phyloP scores from a whole-genome alignment of 2,329 filamentous ascomycete species.

The Colletotrichum karsti region DNA sequence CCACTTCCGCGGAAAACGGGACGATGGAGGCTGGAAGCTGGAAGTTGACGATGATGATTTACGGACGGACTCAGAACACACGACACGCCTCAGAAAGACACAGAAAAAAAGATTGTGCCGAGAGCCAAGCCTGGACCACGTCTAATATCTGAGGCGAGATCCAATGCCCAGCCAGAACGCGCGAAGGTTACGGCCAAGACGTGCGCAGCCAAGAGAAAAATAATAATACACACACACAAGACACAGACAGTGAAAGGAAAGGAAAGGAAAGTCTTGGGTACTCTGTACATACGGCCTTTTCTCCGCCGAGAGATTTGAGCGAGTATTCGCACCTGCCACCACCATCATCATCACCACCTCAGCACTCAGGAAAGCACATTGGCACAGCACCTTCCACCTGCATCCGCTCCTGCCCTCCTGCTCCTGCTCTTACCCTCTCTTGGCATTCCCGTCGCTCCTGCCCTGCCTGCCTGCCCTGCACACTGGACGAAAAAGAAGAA shows the following conservation, averaged over 20 bases:
- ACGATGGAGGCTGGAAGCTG: neutral
- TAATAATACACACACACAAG: no score
- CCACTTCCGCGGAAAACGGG: neutral
- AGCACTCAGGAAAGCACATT: neutral
- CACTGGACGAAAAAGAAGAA: slow-evolving; percentile 6
- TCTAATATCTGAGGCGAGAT: neutral
- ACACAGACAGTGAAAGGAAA: neutral
- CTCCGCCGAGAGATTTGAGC: no score
- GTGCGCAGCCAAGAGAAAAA: slow-evolving; percentile 25
- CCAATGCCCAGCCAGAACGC: slow-evolving; percentile 11
- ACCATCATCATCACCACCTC: neutral
- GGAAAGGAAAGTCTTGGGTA: no score
- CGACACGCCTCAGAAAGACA: no score
- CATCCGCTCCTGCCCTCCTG: neutral
- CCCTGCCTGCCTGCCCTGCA: neutral
- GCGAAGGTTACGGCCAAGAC: slow-evolving; percentile 24
- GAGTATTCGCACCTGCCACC: neutral
- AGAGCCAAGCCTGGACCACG: slow-evolving; percentile 17
- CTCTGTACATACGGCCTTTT: no score
- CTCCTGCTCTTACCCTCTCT: neutral
- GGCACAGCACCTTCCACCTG: neutral
- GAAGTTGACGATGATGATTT: no score
- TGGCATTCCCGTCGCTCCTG: neutral
- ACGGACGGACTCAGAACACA: no score
- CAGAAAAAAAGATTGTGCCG: neutral